Base-by-base conservation (phyloP, 108 stramenopile genomes). In the Cyclotella sp. region DNA sequence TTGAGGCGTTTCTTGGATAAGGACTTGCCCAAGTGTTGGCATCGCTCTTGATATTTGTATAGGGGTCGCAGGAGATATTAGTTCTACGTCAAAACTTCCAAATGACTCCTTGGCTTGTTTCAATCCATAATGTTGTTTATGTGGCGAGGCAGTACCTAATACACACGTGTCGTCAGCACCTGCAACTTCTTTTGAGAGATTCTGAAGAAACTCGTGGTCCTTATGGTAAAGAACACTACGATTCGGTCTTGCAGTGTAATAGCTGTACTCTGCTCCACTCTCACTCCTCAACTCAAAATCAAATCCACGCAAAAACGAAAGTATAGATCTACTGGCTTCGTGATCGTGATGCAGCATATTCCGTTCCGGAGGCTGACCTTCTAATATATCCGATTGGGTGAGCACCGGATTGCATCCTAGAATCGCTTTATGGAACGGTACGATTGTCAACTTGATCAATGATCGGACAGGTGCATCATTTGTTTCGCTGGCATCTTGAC, bases 231-330 rank as follows among this genome's bases (percentile, higher is more conserved):
- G 34, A 22, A 72, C 11, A 0, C 16, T 30, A 30, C 43, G 26
- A 13, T 68, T 76, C 43, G 82, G 85, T 44, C 28, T 73, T 0
- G 86, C 86, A 45, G 29, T 46, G 47, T 84, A 86, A 55, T 89
- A 89, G n/a, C 78, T 80, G 41, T 87, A 86, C 49, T 87, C 88
- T 34, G 84, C 88, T 18, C 88, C 88, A 67, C 78, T 78, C 40
- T 84, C 83, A 73, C 81, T 83, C 39, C 55, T 79, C 12, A 89
- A 73, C 41, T 69, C 63, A 72, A 79, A 87, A n/a, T 79, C 49
- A 42, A 72, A 85, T 0, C 59, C 44, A n/a, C 46, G 39, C 0
- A 89, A 71, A 52, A 87, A 89, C 1, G 83, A 78, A n/a, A 80
- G 19, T 42, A 89, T 89, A 21, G 47, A 34, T 41, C 52, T 43